Percentiles rank a stretch among this genome's conserved stretches.
Evolutionary conservation across 1,284 basidiomycete species (phyloP).

Genomic region (Xanthoconium separans): DNA sequence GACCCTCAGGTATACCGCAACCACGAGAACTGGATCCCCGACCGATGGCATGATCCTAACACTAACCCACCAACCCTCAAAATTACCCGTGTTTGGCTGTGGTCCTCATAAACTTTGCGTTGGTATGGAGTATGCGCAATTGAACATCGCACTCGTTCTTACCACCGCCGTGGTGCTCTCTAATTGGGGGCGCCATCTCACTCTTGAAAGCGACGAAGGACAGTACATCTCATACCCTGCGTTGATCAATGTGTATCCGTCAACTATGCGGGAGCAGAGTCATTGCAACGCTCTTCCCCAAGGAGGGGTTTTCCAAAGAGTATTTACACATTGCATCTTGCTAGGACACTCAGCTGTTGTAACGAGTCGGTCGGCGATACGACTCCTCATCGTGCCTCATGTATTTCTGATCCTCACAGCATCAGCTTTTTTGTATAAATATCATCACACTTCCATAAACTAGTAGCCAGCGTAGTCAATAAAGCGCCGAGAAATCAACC

Average conservation of each 20-base stretch:
- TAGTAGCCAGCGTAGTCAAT: constrained; percentile 8
- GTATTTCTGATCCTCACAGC: constrained; percentile 43
- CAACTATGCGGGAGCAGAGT: constrained; percentile 47
- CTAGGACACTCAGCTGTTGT: background rate
- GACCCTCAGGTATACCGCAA: constrained; percentile 88
- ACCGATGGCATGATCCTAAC: constrained; percentile 91
- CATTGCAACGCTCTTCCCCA: constrained; percentile 91
- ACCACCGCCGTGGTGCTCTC: constrained; percentile 82
- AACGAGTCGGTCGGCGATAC: too few relatives aligned
- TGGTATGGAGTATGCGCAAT: constrained; percentile 88
- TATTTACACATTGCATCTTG: background rate
- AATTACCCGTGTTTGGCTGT: constrained; percentile 92
- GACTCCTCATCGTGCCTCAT: too few relatives aligned
- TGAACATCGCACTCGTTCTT: constrained; percentile 88
- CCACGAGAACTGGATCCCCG: constrained; percentile 82
- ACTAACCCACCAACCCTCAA: constrained; percentile 81
- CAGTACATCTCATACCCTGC: constrained; percentile 53
- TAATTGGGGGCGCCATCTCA: constrained; percentile 88
- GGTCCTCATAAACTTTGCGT: constrained; percentile 90
- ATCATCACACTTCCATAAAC: constrained; percentile 23
- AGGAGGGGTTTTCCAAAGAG: constrained; percentile 69
- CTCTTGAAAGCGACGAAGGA: constrained; percentile 78
- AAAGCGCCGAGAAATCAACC: background rate
- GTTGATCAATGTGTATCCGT: background rate
- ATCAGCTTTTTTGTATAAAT: too few relatives aligned